A percentile compares a stretch with the other conserved stretches of the same genome.
Conservation (phyloP, 179 eudicot species). For the Silene coronaria region DNA sequence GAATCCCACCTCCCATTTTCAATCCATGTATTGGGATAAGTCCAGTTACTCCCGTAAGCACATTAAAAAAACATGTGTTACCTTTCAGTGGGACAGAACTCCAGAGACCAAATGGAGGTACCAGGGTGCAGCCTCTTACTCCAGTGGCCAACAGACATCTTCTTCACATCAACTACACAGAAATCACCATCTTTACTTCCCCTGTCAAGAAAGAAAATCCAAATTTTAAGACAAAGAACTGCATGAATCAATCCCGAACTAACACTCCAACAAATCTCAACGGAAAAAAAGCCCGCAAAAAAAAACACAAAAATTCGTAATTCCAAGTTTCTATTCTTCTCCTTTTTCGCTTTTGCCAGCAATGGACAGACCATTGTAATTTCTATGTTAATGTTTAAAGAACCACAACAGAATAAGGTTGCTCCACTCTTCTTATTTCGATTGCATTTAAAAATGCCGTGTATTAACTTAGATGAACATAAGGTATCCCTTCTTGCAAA, state of each 20-base stretch:
- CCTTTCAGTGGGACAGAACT: slow-evolving; percentile 95
- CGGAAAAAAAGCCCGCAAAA: background rate
- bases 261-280: background rate
- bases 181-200: slow-evolving; percentile 96
- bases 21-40: background rate
- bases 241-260: background rate
- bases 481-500: too few species aligned
- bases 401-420: background rate
- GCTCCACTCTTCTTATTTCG: background rate
- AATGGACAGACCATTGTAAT: background rate
- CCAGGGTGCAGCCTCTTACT: slow-evolving; percentile 91
- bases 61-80: slow-evolving; percentile 12
- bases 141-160: slow-evolving; percentile 74
- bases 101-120: slow-evolving; percentile 55
- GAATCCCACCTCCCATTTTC: background rate
- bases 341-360: background rate
- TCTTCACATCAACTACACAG: slow-evolving; percentile 77
- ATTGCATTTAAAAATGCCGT: too few species aligned
- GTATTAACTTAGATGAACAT: too few species aligned
- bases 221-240: background rate
- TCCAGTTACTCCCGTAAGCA: background rate
- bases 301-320: background rate
- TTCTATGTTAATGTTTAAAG: background rate
- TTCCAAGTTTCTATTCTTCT: background rate
- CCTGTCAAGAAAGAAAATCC: slow-evolving; percentile 29